These are phyloP conservation scores for Mycena vulgaris DNA, from an alignment of 768 basidiomycete genomes.

Conservation along the genomic window DNA sequence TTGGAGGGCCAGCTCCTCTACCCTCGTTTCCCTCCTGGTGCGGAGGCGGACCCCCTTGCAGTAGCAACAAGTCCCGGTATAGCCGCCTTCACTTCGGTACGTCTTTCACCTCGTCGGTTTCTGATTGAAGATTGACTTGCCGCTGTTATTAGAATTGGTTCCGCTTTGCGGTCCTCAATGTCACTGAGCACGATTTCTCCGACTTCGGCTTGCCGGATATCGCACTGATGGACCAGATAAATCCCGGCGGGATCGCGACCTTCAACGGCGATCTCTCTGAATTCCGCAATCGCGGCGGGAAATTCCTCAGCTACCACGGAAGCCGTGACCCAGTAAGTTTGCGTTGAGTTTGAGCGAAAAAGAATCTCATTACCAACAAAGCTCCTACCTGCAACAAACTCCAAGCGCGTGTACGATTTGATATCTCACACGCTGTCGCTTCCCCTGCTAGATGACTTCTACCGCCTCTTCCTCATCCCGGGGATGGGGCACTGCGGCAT, in stretches of 20 bases:
- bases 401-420: conserved; percentile 38
- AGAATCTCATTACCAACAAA: background rate
- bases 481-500: conserved; percentile 39
- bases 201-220: conserved; percentile 5
- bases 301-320: conserved; percentile 43
- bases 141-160: background rate
- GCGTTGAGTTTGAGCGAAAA: background rate
- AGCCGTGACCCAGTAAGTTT: conserved; percentile 34
- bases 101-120: background rate
- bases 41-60: too few species aligned
- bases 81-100: background rate
- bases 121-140: background rate
- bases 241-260: conserved; percentile 4
- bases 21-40: too few species aligned
- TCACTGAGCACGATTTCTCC: conserved; percentile 13
- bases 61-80: too few species aligned
- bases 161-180: conserved; percentile 21
- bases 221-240: background rate
- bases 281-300: conserved; percentile 41
- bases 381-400: conserved; percentile 38
- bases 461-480: too few species aligned
- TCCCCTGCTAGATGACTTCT: conserved; percentile 43
- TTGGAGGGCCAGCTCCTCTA: too few species aligned
- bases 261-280: conserved; percentile 17
- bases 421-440: conserved; percentile 41